Base-by-base conservation (phyloP, 2,329 filamentous ascomycete genomes). In the Apiospora koreana region DNA sequence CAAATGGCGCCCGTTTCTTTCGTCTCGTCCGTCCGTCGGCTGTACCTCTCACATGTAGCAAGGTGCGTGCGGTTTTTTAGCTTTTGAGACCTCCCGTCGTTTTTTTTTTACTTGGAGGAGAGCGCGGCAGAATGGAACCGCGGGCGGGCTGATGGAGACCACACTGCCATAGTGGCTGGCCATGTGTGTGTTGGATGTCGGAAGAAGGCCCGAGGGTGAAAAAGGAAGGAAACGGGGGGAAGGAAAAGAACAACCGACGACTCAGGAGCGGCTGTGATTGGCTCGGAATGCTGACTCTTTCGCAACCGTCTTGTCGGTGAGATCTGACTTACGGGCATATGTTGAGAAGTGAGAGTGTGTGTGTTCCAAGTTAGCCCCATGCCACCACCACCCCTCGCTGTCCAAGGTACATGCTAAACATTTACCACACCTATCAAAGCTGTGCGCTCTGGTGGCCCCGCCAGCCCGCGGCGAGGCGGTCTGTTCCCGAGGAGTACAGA, bases 401-500 rank as follows among this genome's bases (percentile, higher is more conserved):
- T 8, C 3, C 23, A 18, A 14, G 48, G 54, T 62, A 38, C 54
- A 38, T 62, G 28, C 25, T 21, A 43, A 43, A 2, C 16, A 43
- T 8, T 8, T 16, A 2, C 23, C 23, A 54, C 48, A 16, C 46
- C 46, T 54, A 54, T 54, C 48, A 54, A 28, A 35, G 54, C 54
- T n/a, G 31, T 38, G 54, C 54, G 41, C 41, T 43, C 12, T 43
- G 41, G 41, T 43, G 41, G 10, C 54, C 54, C 54, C 54, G 54
- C 54, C 31, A 62, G 54, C 54, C 54, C 54, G 54, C 54, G 54
- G 54, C 54, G 54, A 62, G 54, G 54, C 54, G 54, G 54, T 62
- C 54, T 62, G 54, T 38, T 62, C 54, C 54, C 54, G 54, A 62
- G 25, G 54, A 62, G 31, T 62, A 62, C 54, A 62, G 54, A 38